phyloP scores from a whole-genome alignment of 1,284 basidiomycete species.

The Vanrija humicola region DNA sequence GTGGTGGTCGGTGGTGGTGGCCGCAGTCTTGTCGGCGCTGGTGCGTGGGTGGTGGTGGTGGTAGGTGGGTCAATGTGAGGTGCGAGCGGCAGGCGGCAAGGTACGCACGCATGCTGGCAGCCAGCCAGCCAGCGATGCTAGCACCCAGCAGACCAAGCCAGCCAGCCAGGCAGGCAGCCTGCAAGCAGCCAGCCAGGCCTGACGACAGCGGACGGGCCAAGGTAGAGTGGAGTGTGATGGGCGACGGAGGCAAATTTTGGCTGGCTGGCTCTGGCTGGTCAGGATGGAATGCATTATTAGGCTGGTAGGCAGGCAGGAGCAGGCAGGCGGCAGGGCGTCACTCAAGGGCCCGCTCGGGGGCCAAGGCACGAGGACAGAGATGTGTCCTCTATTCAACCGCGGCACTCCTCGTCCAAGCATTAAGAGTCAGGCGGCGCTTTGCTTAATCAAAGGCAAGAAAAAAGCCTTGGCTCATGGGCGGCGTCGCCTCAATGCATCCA shows the following conservation, averaged over 20 bases:
- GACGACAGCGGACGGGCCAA: neutral
- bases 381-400: no score
- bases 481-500: no score
- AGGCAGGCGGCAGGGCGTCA: no score
- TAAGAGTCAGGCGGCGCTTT: no score
- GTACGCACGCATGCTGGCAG: neutral
- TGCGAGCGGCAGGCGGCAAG: neutral
- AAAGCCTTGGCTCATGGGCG: no score
- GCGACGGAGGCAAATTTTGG: no score
- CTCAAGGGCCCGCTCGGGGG: neutral
- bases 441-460: no score
- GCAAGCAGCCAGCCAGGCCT: neutral
- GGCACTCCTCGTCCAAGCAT: no score
- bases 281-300: no score
- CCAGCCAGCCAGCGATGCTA: neutral
- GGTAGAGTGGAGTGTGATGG: neutral
- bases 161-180: neutral
- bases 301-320: no score
- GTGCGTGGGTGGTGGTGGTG: neutral
- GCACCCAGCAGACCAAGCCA: no score
- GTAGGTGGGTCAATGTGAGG: neutral
- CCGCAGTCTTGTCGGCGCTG: neutral
- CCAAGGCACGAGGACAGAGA: neutral
- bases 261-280: no score
- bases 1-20: neutral